Base-by-base conservation (phyloP, 2,329 filamentous ascomycete genomes). In the Penicillium capsulatum region DNA sequence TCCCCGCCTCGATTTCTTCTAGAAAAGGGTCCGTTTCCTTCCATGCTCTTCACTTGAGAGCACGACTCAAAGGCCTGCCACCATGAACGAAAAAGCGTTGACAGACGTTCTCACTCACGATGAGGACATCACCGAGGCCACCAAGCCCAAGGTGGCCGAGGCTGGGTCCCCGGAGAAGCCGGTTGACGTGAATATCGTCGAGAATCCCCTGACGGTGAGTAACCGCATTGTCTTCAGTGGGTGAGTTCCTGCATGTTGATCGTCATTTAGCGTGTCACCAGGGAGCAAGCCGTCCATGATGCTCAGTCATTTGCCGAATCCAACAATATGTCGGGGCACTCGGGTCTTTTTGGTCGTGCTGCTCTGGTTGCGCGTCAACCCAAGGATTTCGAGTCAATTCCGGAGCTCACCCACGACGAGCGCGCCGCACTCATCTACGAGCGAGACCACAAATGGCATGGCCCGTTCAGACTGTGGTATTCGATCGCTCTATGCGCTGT, bases 401-500 rank as follows among this genome's bases (percentile, higher is more conserved):
- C 62, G 3, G 67, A 61, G 2, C 56, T 76, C 3, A 55, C 54
- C 1, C 62, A 67, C 2, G 52, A 60, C 1, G 73, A 76, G 45
- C 54, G 55, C n/a, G 50, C 63, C 1, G 64, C 62, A 1, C 64
- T 76, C 7, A 53, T 57, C 7, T 61, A 69, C 20, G 72, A 75
- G 51, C 55, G 67, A 19, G 55, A 64, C 8, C 67, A 72, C 45
- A 22, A 22, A 22, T 75, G 72, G 71, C 61, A 63, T 6, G 70
- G 73, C 14, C 68, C 73, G 0, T 40, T 31, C 9, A 51, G 63
- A 24, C 59, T 75, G 4, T 74, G 73, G 56, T 64, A 68, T 40
- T 71, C 70, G 14, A 69, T 75, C 42, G 63, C 67, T 22, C 57
- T 74, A 14, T 72, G 69, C 48, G 72, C 70, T 7, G 59, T 75